Evolutionary conservation across 139 green algal species (phyloP), one percentile per base, ranked within the genome.

Genomic region (Coelastrella sp.): DNA sequence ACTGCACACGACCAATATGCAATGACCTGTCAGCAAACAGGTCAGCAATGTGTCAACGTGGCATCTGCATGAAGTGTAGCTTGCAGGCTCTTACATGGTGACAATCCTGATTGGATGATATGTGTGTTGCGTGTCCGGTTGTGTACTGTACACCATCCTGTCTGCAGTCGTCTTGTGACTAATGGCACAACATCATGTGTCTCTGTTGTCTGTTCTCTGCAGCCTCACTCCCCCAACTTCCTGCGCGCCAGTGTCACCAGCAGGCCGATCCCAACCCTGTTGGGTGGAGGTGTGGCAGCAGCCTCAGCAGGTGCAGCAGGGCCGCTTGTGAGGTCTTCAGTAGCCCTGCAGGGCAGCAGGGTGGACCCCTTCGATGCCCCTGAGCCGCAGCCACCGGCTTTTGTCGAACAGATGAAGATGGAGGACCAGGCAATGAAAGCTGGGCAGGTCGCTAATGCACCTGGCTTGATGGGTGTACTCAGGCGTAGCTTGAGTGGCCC

Each of bases 291-390:
- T 5, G 47, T 58, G 22, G 6, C 74, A 60, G 22, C 74, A 19
- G 23, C 71, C 16, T 6, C 22, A 59, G 23, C 22, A 57, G 74
- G 22, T 7, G 65, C 82, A 47, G 5, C 82, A 14, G 83, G 83
- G 13, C 83, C 83, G 4, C 68, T 88, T 10, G 57, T 88, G 66
- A 73, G 83, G 65, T 88, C 68, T 10, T 88, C 83, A 11, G 20
- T 80, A 13, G 66, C 83, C 16, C 83, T 88, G 6, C 32, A 23
- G 54, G 17, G 14, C 20, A 66, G 19, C 19, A 66, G 68, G 8
- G 32, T 88, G 54, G 83, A 88, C 56, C 83, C 83, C 68, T 88
- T 88, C 22, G 83, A 88, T 23, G 83, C 83, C 10, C 54, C 68
- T 79, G 83, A 88, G 68, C 83, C 83, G 3, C 20, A 88, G 83